Evolutionary conservation across 257 asterid genomes (phyloP), one percentile per base, ranked within the genome.

Genomic region (Gentiana macrophylla): DNA sequence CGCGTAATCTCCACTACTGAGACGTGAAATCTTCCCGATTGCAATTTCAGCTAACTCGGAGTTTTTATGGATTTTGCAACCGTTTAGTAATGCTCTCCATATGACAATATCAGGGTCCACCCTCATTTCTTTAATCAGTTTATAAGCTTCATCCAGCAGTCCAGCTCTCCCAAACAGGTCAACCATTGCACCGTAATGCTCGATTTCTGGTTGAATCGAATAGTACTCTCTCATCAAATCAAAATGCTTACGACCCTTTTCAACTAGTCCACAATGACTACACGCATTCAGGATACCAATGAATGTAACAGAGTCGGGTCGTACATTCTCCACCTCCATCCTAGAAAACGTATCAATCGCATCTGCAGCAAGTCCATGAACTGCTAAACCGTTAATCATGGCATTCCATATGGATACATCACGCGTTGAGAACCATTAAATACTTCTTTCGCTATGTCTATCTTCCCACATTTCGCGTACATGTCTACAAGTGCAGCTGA

Each of bases 171-270:
- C 84, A 5, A 81, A 70, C 33, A 84, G 72, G 70, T 84, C 95
- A 61, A 84, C 80, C 95, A 84, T 84, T 45, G 94, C 79, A 37
- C 95, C 96, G 56, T 79, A 84, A 59, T 88, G 96, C 81, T 80
- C 94, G 55, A 82, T 81, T 56, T 84, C 81, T 15, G 95, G 96
- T 60, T 56, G 70, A 54, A 84, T 77, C 32, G 63, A 70, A 66
- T 64, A 83, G 6, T 15, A 34, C 34, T 50, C 77, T 73, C 74
- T 72, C 96, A 88, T 84, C 35, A 75, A 61, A 68, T 76, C 58
- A 52, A 84, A 88, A 64, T 79, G 76, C 49, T 54, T 57, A 8
- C 64, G 79, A 41, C 94, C 94, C 76, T 84, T 61, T 61, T 77
- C 83, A 52, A 88, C 83, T 53, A 78, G 74, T 52, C 95, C 94